Base-by-base conservation (phyloP, 2,329 filamentous ascomycete genomes). In the Pyrenophora teres region DNA sequence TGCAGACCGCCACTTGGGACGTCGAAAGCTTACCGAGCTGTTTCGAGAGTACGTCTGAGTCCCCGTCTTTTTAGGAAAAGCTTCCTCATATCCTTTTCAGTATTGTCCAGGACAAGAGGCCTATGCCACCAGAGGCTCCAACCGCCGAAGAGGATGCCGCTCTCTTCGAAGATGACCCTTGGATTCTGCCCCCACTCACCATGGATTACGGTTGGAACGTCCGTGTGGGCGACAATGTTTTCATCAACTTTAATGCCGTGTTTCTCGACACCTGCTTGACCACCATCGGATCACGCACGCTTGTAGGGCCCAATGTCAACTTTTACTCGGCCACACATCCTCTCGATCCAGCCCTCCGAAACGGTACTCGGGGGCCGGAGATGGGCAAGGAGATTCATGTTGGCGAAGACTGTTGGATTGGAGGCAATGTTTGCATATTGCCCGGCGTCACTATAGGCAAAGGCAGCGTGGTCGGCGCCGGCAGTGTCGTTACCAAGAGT, bases 201-300 rank as follows among this genome's bases (percentile, higher is more conserved):
- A 81, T 88, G 54, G 90, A 95, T 73, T 93, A 94, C 63, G 91
- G 91, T 3, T 86, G 81, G 63, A 92, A 94, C 56, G 77, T 93
- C 39, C 83, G 80, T 50, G 70, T 92, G 6, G 90, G 89, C 15
- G 76, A 83, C 38, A 84, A 85, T 47, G 88, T 89, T 12, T 94
- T 86, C 65, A 81, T 96, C 70, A 96, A 88, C 74, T 86, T 81
- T 69, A 87, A 90, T 72, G 87, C 83, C 62, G 86, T 85, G 5
- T 88, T 91, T 68, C 77, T 95, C 25, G 92, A 96, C 69, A 92
- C 88, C 1, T 89, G 86, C 69, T 74, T 79, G 23, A 88, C 95
- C 49, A 85, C 80, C 1, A 84, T 96, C 41, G 92, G 92, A 0
- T 82, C 86, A 4, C 84, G 91, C 46, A 93, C 89, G 1, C 76